phyloP scores from a whole-genome alignment of 2,329 filamentous ascomycete genomes.

The Paecilomyces dactylethromorphus region DNA sequence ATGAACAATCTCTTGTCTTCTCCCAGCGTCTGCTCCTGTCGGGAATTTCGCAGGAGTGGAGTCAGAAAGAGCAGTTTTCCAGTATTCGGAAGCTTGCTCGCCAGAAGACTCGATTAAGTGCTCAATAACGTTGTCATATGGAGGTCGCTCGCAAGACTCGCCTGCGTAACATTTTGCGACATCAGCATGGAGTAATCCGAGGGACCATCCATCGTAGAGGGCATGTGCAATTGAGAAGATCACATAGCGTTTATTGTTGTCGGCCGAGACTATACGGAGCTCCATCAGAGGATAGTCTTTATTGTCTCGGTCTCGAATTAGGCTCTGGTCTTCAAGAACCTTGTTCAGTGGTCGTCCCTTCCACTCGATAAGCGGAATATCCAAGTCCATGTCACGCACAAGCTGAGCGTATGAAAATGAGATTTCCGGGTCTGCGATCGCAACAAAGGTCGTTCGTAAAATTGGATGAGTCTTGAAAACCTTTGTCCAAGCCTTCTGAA shows the following conservation, averaged over 20 bases:
- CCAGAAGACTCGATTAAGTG: conserved; percentile 45
- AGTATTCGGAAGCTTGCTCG: conserved; percentile 55
- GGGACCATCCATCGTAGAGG: conserved; percentile 83
- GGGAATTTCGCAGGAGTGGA: conserved; percentile 38
- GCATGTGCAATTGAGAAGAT: conserved; percentile 74
- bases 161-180: conserved; percentile 59
- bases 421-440: conserved; percentile 56
- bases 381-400: conserved; percentile 29
- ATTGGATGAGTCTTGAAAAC: conserved; percentile 61
- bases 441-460: conserved; percentile 66
- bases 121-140: conserved; percentile 50
- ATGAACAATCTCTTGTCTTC: conserved; percentile 13
- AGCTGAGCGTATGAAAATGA: conserved; percentile 52
- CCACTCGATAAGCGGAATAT: conserved; percentile 25
- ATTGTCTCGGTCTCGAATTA: conserved; percentile 7
- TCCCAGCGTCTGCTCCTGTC: conserved; percentile 11
- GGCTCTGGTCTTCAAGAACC: conserved; percentile 2
- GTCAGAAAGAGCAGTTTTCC: conserved; percentile 61
- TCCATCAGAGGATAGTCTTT: conserved; percentile 20
- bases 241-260: conserved; percentile 34
- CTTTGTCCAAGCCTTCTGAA: conserved; percentile 56
- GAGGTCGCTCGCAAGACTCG: conserved; percentile 34
- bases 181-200: conserved; percentile 66
- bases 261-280: conserved; percentile 30
- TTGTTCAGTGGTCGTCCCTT: conserved; percentile 13